phyloP scores from a whole-genome alignment of 2,329 filamentous ascomycete genomes.

The Colletotrichum sp. region DNA sequence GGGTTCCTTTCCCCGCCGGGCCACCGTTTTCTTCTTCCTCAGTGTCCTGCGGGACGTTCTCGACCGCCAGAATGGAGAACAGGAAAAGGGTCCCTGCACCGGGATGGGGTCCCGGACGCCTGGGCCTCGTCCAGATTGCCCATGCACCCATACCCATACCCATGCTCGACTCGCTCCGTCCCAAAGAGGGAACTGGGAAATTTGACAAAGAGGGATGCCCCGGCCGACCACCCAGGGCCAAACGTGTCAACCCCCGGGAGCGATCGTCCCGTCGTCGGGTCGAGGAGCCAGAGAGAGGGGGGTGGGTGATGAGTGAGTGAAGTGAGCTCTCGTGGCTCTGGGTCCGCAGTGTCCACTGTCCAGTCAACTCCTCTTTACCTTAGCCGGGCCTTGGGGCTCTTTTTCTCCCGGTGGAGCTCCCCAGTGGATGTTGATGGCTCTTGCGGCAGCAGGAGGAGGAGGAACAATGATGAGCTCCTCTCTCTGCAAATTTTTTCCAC shows the following conservation, averaged over 20 bases:
- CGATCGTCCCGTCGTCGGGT: conserved; percentile 13
- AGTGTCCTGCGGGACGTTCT: background rate
- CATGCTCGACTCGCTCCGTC: background rate
- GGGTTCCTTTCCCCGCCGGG: background rate
- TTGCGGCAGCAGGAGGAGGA: background rate
- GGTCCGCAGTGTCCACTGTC: background rate
- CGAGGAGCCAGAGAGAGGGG: background rate
- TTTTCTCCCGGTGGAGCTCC: background rate
- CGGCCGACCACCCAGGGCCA: background rate
- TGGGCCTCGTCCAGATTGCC: background rate
- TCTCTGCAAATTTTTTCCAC: background rate
- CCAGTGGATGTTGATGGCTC: background rate
- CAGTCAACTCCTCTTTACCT: background rate
- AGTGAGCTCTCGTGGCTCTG: background rate
- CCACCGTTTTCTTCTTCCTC: background rate
- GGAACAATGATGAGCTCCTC: background rate
- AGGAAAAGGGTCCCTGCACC: background rate
- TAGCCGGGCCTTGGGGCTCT: background rate
- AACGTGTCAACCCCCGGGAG: conserved; percentile 15
- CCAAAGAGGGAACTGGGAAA: background rate
- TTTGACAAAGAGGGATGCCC: conserved; percentile 10
- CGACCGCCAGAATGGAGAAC: background rate
- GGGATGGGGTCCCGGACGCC: conserved; percentile 2
- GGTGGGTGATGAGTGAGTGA: background rate
- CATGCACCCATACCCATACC: background rate